Evolutionary conservation across 2,329 filamentous ascomycete species (phyloP).

Genomic region (Pseudopyricularia cyperi): DNA sequence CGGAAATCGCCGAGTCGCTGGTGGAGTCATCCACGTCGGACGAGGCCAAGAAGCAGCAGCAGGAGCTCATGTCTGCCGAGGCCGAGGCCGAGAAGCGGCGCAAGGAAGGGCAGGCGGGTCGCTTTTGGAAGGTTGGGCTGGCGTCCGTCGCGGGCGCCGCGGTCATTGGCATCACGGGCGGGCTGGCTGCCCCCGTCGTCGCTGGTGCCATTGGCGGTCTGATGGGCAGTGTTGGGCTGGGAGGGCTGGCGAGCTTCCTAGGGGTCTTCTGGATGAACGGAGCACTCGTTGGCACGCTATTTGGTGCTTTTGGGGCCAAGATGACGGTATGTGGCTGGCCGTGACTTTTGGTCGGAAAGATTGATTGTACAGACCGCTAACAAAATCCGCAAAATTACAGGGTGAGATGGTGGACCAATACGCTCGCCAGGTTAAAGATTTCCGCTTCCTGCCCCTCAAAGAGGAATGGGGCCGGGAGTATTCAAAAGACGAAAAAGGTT

Average conservation of each 20-base stretch:
- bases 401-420: slow-evolving; percentile 82
- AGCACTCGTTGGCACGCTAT: slow-evolving; percentile 73
- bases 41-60: slow-evolving; percentile 17
- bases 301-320: slow-evolving; percentile 78
- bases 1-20: slow-evolving; percentile 61
- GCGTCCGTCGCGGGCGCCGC: slow-evolving; percentile 81
- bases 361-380: background rate
- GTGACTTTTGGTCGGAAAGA: background rate
- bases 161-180: slow-evolving; percentile 82
- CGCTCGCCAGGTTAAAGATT: slow-evolving; percentile 75
- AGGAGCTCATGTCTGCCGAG: slow-evolving; percentile 52
- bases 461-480: slow-evolving; percentile 24
- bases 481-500: slow-evolving; percentile 16
- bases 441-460: slow-evolving; percentile 62
- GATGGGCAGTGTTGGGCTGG: slow-evolving; percentile 74
- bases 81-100: slow-evolving; percentile 61
- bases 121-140: slow-evolving; percentile 84
- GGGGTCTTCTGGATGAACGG: slow-evolving; percentile 78
- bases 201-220: slow-evolving; percentile 75
- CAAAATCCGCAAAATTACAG: slow-evolving; percentile 13
- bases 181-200: slow-evolving; percentile 77
- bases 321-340: slow-evolving; percentile 33
- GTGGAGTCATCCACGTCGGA: slow-evolving; percentile 46
- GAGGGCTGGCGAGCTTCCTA: slow-evolving; percentile 73
- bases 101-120: slow-evolving; percentile 54